A percentile compares a stretch with the other conserved stretches of the same genome.
Conservation (phyloP, 371 early-diverging fungal genomes). For the Capillidium rhysosporum region DNA sequence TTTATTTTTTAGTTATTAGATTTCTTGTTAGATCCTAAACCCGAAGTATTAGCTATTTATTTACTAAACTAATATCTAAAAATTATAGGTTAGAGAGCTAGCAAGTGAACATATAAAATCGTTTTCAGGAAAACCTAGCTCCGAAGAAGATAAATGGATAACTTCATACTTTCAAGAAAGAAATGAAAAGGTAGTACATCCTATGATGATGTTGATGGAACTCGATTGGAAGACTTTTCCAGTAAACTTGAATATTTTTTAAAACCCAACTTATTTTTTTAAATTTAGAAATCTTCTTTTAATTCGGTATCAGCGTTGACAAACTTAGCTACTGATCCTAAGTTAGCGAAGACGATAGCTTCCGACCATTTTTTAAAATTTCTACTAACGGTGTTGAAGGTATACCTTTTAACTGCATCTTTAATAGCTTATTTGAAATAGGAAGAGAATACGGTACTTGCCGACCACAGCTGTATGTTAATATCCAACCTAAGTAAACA, state of each 20-base stretch:
- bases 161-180: neutral
- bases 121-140: slow-evolving; percentile 27
- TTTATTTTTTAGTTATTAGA: slow-evolving; percentile 21
- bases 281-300: slow-evolving; percentile 50
- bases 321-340: slow-evolving; percentile 41
- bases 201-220: neutral
- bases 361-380: neutral
- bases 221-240: neutral
- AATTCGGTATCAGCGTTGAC: slow-evolving; percentile 62
- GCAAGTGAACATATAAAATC: slow-evolving; percentile 61
- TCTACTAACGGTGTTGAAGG: neutral
- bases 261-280: neutral
- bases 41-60: slow-evolving; percentile 25
- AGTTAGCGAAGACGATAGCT: neutral
- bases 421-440: neutral
- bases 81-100: slow-evolving; percentile 44
- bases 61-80: neutral
- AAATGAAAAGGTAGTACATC: neutral
- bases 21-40: slow-evolving; percentile 37
- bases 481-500: slow-evolving; percentile 77
- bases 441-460: slow-evolving; percentile 24
- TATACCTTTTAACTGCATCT: neutral
- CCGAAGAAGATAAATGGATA: neutral
- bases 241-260: slow-evolving; percentile 1
- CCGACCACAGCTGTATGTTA: slow-evolving; percentile 75